Evolutionary conservation across 495 filamentous ascomycete species (phyloP).

Genomic region (Darksidea phi): DNA sequence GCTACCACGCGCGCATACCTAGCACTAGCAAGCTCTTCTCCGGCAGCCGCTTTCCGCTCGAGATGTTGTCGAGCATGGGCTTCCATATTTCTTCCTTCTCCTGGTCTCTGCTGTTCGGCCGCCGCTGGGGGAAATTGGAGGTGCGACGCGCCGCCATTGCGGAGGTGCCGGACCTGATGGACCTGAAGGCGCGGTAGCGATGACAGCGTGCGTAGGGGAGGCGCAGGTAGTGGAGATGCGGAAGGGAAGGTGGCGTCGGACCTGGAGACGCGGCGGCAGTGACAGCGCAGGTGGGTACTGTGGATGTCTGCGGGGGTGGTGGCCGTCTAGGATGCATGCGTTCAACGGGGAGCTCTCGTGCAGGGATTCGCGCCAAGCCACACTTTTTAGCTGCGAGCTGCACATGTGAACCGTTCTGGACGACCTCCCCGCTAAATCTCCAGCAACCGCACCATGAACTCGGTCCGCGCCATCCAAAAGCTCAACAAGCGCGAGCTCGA

Average conservation of each 20-base stretch:
- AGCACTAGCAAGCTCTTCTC: conserved; percentile 90
- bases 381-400: conserved; percentile 1
- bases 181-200: too few species aligned
- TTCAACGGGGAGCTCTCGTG: background rate
- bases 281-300: background rate
- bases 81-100: conserved; percentile 91
- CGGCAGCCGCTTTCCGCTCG: conserved; percentile 84
- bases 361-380: background rate
- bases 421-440: conserved; percentile 15
- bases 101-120: conserved; percentile 59
- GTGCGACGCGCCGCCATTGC: conserved; percentile 30
- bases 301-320: background rate
- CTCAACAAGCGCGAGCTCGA: conserved; percentile 96
- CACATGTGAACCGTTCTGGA: background rate
- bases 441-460: conserved; percentile 66
- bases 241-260: too few species aligned
- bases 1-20: conserved; percentile 50
- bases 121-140: conserved; percentile 19
- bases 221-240: background rate
- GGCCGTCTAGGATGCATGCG: background rate
- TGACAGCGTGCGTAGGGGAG: conserved; percentile 4
- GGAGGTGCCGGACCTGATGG: too few species aligned
- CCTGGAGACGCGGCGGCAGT: too few species aligned
- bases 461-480: conserved; percentile 83
- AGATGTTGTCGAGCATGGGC: conserved; percentile 85